These are phyloP conservation scores for Candida ovalis DNA, from an alignment of 805 yeast genomes.

Conservation along the genomic window DNA sequence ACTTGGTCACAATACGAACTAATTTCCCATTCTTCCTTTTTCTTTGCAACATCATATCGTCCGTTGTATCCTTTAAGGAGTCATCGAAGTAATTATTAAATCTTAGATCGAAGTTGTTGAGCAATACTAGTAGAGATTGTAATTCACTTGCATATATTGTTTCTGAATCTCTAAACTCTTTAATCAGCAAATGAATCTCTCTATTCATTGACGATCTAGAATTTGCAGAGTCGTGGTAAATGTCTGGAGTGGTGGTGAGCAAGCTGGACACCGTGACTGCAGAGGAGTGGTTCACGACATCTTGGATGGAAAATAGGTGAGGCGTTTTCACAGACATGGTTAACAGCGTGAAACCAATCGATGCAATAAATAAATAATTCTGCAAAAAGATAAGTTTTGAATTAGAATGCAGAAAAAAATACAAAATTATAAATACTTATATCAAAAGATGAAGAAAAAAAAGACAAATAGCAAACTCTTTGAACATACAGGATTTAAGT, in stretches of 20 bases:
- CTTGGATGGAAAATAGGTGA: slow-evolving; percentile 19
- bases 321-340: slow-evolving; percentile 18
- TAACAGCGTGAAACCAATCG: neutral
- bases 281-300: slow-evolving; percentile 7
- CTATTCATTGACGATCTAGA: slow-evolving; percentile 1
- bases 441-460: no score
- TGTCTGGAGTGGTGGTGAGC: neutral
- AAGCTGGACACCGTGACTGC: neutral
- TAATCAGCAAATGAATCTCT: slow-evolving; percentile 6
- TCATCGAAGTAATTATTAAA: slow-evolving; percentile 28
- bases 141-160: slow-evolving; percentile 18
- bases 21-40: slow-evolving; percentile 18
- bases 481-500: neutral
- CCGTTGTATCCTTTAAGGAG: slow-evolving; percentile 23
- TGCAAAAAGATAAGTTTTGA: neutral
- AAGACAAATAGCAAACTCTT: neutral
- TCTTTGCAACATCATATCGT: slow-evolving; percentile 18
- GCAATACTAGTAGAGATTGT: slow-evolving; percentile 16
- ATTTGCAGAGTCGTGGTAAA: slow-evolving; percentile 5
- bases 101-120: slow-evolving; percentile 25
- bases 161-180: slow-evolving; percentile 18
- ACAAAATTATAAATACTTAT: neutral
- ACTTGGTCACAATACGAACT: slow-evolving; percentile 9
- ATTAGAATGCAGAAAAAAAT: neutral
- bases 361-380: neutral